Conservation (phyloP, 1,284 basidiomycete species). For the Jaminaea rosea region DNA sequence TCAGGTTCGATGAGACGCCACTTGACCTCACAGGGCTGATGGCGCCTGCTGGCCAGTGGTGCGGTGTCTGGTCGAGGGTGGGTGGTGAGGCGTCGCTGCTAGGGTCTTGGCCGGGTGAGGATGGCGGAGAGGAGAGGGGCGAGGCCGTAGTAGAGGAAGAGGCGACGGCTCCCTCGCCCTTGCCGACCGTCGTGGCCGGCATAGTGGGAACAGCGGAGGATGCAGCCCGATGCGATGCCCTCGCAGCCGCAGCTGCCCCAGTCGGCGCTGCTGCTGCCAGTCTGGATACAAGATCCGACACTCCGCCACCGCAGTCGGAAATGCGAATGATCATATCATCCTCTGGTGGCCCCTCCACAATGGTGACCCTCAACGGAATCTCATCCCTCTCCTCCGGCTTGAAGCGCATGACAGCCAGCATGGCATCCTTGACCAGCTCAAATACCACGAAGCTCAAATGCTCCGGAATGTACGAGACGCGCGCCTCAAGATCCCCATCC, state of each 20-base stretch:
- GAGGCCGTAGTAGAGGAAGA: neutral
- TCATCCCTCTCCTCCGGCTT: slow-evolving; percentile 12
- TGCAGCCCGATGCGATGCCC: neutral
- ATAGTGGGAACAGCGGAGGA: neutral
- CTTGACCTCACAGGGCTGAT: neutral
- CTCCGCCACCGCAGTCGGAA: slow-evolving; percentile 29
- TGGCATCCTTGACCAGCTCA: slow-evolving; percentile 71
- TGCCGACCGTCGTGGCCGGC: neutral
- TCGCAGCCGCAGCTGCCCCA: neutral
- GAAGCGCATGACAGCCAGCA: slow-evolving; percentile 32
- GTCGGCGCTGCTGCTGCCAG: neutral
- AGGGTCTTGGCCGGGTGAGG: slow-evolving; percentile 14
- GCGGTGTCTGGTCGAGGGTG: too few species aligned
- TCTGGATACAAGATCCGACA: slow-evolving; percentile 24
- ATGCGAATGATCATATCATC: slow-evolving; percentile 44
- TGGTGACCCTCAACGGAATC: slow-evolving; percentile 28
- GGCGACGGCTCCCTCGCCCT: neutral
- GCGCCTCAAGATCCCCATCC: slow-evolving; percentile 64
- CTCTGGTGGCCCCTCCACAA: slow-evolving; percentile 37
- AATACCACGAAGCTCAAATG: slow-evolving; percentile 81
- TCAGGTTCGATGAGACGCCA: slow-evolving; percentile 9
- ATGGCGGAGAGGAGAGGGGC: neutral
- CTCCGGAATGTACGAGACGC: slow-evolving; percentile 76
- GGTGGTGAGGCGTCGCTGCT: slow-evolving; percentile 7
- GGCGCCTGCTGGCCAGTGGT: neutral